Base-by-base conservation (phyloP, 2,329 filamentous ascomycete genomes). In the Penicillium sp. region DNA sequence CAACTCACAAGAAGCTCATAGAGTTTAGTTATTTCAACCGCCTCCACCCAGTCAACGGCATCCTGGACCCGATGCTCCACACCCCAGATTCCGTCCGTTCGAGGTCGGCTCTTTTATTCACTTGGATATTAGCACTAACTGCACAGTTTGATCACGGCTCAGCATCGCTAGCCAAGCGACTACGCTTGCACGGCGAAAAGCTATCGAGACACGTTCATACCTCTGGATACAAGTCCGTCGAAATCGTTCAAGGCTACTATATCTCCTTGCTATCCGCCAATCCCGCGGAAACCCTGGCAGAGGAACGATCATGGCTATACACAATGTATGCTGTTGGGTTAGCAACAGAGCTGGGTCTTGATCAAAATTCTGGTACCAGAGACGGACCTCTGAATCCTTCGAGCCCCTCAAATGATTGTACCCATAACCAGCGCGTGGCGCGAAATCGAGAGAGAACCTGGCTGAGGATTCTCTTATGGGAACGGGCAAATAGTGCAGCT, bases 201-300 rank as follows among this genome's bases (percentile, higher is more conserved):
- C 44, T 71, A 11, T 71, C 67, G 0, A 57, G 61, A 34, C 58
- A 70, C 36, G 66, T 70, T 3, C 64, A 71, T 50, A 63, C 62
- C 1, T 61, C 49, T 32, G 68, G 67, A 5, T 65, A 57, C 22
- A 68, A 71, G 34, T 68, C 67, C 3, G 67, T 68, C 1, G 68
- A 71, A 27, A 68, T 71, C 21, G 64, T 66, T 0, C 67, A 71
- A 46, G 67, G 68, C 8, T 70, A 70, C 32, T 71, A 71, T 49
- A 70, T 70, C 13, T 68, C 65, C 0, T 45, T 70, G 1, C 55
- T 68, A 0, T 68, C 67, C 2, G 63, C 65, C 2, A 67, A 62
- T 2, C 68, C 67, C 4, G 66, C 67, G 0, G 61, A 60, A n/a
- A 58, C 59, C 5, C 21, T 67, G 29, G 52, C 62, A 1, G 64